Evolutionary conservation across 2,329 filamentous ascomycete species (phyloP).

Genomic region (Aspergillus pseudonomiae): DNA sequence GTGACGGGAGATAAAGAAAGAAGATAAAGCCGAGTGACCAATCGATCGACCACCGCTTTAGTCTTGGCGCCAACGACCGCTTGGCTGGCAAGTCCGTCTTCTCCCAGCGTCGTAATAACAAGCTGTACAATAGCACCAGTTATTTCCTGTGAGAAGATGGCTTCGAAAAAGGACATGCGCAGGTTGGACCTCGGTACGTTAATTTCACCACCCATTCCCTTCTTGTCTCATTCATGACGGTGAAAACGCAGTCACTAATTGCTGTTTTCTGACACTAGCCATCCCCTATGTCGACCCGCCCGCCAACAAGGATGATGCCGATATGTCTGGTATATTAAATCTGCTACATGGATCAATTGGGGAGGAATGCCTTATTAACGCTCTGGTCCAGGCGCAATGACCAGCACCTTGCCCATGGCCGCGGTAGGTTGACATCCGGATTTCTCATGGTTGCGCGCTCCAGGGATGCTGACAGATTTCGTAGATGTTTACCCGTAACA

Average conservation of each 20-base stretch:
- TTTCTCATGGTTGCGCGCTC: neutral
- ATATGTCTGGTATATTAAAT: slow-evolving; percentile 66
- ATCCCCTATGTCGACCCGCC: slow-evolving; percentile 83
- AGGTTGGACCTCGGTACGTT: slow-evolving; percentile 70
- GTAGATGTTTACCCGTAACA: slow-evolving; percentile 86
- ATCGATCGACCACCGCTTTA: slow-evolving; percentile 19
- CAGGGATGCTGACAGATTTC: slow-evolving; percentile 21
- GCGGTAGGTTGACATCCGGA: slow-evolving; percentile 58
- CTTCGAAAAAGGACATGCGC: slow-evolving; percentile 75
- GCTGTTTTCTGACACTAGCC: slow-evolving; percentile 55
- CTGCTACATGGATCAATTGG: neutral
- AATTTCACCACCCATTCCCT: neutral
- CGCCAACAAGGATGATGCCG: slow-evolving; percentile 63
- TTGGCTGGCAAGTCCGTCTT: slow-evolving; percentile 13
- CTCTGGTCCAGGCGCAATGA: slow-evolving; percentile 56
- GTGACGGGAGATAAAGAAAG: neutral
- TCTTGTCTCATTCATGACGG: neutral
- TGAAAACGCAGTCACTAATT: slow-evolving; percentile 18
- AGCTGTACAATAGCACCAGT: slow-evolving; percentile 4
- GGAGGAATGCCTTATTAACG: slow-evolving; percentile 20
- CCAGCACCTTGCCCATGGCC: slow-evolving; percentile 89
- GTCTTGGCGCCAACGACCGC: slow-evolving; percentile 24
- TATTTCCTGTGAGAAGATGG: slow-evolving; percentile 52
- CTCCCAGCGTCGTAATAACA: slow-evolving; percentile 5
- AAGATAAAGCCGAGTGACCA: slow-evolving; percentile 5